Evolutionary conservation across 2,329 filamentous ascomycete genomes (phyloP), one percentile per base, ranked within the genome.

Genomic region (Fusarium irregulare): DNA sequence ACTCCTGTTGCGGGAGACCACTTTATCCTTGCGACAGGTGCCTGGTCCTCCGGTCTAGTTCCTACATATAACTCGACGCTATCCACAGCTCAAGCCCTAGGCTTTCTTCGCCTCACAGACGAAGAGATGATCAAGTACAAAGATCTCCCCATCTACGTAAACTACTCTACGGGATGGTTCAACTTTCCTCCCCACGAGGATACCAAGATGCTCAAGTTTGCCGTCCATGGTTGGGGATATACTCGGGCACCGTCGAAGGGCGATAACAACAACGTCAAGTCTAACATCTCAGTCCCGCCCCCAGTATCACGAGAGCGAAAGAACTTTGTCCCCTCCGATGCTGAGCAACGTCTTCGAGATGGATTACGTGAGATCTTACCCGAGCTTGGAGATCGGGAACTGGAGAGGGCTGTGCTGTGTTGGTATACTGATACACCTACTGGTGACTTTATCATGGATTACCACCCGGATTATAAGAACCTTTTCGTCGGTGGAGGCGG

Each of bases 371-470:
- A 72, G 21, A 68, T 73, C 25, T 41, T 73, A 3, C 70, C 71
- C 0, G 70, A 73, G 55, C 49, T 73, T 3, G 71, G 65, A 14
- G 59, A 69, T 40, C 49, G 70, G 1, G 21, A 60, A 0, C 28
- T 73, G 5, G 46, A 62, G 0, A 60, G 62, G 8, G 47, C 56
- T 7, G 68, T 62, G 3, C 32, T 73, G 1, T 72, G 70, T 7
- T 72, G 70, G 70, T 72, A 72, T 13, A 72, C 69, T 1, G 70
- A 72, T 50, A 72, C 70, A 11, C 69, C 70, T 7, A 70, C 62
- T 1, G 65, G 69, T 14, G 70, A 72, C 41, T 72, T 72, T n/a
- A 72, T 72, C 16, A 70, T 72, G 65, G 70, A 72, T 11, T 72
- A 67, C 27, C 70, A 72, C 6, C 70, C 70, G 0, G 69, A 72